Base-by-base conservation (phyloP, 163 green algal genomes). In the Coccomyxa subellipsoidea region DNA sequence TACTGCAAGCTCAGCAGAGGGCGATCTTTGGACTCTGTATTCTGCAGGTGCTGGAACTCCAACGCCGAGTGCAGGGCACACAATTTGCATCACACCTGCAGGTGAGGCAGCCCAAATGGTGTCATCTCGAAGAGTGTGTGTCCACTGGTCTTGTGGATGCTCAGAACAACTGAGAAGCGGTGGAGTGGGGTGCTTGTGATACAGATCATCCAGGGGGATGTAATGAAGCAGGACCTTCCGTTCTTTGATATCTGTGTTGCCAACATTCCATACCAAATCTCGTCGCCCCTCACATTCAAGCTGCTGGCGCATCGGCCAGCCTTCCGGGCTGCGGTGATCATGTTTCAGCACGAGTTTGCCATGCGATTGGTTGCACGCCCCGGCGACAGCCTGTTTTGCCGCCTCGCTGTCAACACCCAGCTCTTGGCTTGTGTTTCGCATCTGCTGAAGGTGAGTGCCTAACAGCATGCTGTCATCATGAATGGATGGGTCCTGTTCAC, bases 191-290 rank as follows among this genome's bases (percentile, higher is more conserved):
- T 18, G 47, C 3, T 23, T 59, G 47, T 59, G 47, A 23, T 18
- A 32, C 89, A 97, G 88, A 93, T 99, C 85, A 98, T 99, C 80
- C 95, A 99, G 77, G 93, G 91, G 8, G 97, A 99, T 84, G 94
- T 98, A n/a, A 92, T 99, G 92, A 97, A 97, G 88, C 31, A 54
- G 18, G 90, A 99, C n/a, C 92, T 99, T 83, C 97, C 97, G 7
- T 99, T 99, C 90, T 99, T 99, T 91, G 97, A 99, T 89, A 85
- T 99, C 21, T 99, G 96, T 85, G 97, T 99, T 32, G 97, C 97
- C 79, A 99, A 99, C 90, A 98, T 98, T 79, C 97, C 97, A 8
- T 99, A 99, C 91, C 97, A 99, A 86, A 99, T 99, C 79, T 99
- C 96, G 10, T 98, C 95, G 0, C 96, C 97, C 18, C 92, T 99